Base-by-base conservation (phyloP, 2,329 filamentous ascomycete species). In the Aspergillus alliaceus region DNA sequence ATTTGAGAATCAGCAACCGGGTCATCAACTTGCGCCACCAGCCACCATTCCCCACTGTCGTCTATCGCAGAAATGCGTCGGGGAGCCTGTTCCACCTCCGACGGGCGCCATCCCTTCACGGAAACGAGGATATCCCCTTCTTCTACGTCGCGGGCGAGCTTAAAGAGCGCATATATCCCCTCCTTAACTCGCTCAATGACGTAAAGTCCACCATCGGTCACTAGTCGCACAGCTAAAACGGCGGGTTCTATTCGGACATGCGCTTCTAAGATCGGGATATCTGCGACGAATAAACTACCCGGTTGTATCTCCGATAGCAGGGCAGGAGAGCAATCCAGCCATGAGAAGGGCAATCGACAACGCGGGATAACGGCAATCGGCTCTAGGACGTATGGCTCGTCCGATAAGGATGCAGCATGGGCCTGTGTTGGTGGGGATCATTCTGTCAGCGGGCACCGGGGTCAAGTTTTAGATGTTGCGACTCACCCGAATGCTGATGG, bases 121-220 rank as follows among this genome's bases (percentile, higher is more conserved):
- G 72, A 73, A 60, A 73, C 72, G n/a, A 71, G 50, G 6, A 78
- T 51, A 60, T 77, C 72, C 2, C 72, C 71, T 57, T 77, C 75
- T 40, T 69, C 66, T 6, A 78, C 68, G 51, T 64, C 68, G 15
- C 60, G 59, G 7, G 62, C 70, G 42, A 78, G 64, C 35, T 69
- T 69, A 24, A 65, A 73, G 31, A 78, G 63, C n/a, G 76, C 71
- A 58, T 76, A 78, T 37, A 78, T 66, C 2, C 70, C 70, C 42
- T 54, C 60, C 53, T 77, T 77, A 15, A 77, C 74, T 18, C 71
- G 59, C 56, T 78, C 76, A 8, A 78, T 64, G 25, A 72, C 67
- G 56, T 74, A 77, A 5, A 77, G 57, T 3, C 68, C 67, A 1
- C 69, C 67, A 51, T 68, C 68, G 22, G 62, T 60, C 5, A 62